Percentiles rank a stretch among this genome's conserved stretches.
Evolutionary conservation across 2,329 filamentous ascomycete species (phyloP).

Genomic region (Celoporthe dispersa): DNA sequence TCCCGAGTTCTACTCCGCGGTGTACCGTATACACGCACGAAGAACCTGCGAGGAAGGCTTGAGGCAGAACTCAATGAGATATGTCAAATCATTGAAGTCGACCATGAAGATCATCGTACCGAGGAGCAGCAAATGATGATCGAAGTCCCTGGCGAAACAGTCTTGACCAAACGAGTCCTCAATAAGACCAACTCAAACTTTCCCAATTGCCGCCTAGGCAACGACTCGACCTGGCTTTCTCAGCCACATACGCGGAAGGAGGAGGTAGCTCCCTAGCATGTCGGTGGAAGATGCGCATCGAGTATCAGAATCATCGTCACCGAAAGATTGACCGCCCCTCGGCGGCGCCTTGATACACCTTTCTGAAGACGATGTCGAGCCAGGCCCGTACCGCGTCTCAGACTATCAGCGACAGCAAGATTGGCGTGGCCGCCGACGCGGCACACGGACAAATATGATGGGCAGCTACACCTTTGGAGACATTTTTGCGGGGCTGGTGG

Average conservation of each 20-base stretch:
- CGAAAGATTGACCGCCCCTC: constrained; percentile 30
- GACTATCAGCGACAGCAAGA: constrained; percentile 39
- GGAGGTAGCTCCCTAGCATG: constrained; percentile 50
- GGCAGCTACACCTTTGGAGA: constrained; percentile 69
- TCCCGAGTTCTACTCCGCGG: constrained; percentile 48
- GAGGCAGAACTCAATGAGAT: constrained; percentile 49
- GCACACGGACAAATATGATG: not conserved
- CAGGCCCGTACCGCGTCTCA: constrained; percentile 23
- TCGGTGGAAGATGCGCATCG: constrained; percentile 51
- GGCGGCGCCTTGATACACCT: constrained; percentile 43
- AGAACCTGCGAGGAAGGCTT: constrained; percentile 42
- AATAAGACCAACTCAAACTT: constrained; percentile 59
- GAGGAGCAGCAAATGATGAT: constrained; percentile 44
- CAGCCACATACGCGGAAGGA: constrained; percentile 29
- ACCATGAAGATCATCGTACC: constrained; percentile 40
- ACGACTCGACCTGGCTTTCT: not conserved
- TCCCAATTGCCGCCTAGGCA: constrained; percentile 41
- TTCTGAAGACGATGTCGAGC: constrained; percentile 35
- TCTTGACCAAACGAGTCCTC: constrained; percentile 49
- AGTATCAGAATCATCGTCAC: constrained; percentile 37
- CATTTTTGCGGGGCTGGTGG: constrained; percentile 77
- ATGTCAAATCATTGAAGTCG: constrained; percentile 47
- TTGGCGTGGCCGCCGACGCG: constrained; percentile 44
- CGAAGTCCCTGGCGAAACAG: constrained; percentile 45
- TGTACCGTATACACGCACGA: constrained; percentile 42